These are phyloP conservation scores for Mycena floridula DNA, from an alignment of 768 basidiomycete species.

Conservation along the genomic window DNA sequence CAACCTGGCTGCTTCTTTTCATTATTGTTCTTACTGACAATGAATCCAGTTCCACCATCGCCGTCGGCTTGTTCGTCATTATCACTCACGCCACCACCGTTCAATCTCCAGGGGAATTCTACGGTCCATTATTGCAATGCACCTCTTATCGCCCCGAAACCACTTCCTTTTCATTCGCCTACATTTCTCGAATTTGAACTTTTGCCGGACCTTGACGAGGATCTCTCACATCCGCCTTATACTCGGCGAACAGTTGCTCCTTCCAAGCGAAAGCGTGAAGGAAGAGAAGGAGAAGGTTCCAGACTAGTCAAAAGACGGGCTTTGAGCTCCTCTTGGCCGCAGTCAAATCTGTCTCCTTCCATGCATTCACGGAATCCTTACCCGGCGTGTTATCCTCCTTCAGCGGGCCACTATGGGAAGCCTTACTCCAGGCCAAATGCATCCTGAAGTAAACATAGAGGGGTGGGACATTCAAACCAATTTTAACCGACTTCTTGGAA, in stretches of 20 bases:
- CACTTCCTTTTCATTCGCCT: slow-evolving; percentile 65
- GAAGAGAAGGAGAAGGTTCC: too few relatives aligned
- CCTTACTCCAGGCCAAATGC: too few relatives aligned
- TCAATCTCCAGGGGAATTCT: slow-evolving; percentile 16
- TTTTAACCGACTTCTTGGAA: too few relatives aligned
- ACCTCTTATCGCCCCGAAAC: slow-evolving; percentile 62
- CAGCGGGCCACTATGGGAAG: too few relatives aligned
- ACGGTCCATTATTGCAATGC: slow-evolving; percentile 37
- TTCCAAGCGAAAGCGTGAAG: slow-evolving; percentile 49
- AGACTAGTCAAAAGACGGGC: too few relatives aligned
- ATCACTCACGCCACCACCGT: slow-evolving; percentile 13
- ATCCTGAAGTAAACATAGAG: too few relatives aligned
- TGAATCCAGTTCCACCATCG: slow-evolving; percentile 31
- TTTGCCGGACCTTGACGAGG: slow-evolving; percentile 60
- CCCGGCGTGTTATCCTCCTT: too few relatives aligned
- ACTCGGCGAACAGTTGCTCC: slow-evolving; percentile 24
- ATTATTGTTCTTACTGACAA: neutral
- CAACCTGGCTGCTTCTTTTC: neutral
- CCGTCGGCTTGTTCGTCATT: slow-evolving; percentile 30
- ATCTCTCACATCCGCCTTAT: slow-evolving; percentile 67
- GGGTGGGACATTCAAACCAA: too few relatives aligned
- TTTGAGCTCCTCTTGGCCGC: too few relatives aligned
- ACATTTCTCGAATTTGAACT: slow-evolving; percentile 63
- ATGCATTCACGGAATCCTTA: too few relatives aligned
- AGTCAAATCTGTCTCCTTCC: too few relatives aligned